Conservation (phyloP, 768 basidiomycete species). For the Gautieria morchelliformis region DNA sequence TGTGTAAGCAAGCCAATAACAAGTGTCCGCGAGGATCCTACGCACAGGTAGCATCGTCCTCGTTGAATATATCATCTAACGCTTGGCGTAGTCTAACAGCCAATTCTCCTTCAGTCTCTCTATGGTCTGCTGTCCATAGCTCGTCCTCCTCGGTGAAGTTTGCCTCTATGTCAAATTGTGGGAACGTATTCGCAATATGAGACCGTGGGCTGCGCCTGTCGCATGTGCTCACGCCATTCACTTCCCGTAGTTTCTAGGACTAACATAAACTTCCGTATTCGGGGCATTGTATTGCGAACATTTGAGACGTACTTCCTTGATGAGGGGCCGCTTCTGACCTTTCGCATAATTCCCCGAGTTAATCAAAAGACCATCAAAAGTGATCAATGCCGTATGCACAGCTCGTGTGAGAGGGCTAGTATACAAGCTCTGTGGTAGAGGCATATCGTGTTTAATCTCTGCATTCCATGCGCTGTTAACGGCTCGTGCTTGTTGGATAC, state of each 20-base stretch:
- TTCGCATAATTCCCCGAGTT: constrained; percentile 22
- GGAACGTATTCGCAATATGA: constrained; percentile 40
- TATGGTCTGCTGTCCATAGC: constrained; percentile 43
- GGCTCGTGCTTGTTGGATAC: constrained; percentile 43
- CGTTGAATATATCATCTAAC: constrained; percentile 45
- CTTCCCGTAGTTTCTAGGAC: constrained; percentile 55
- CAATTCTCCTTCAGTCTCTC: constrained; percentile 43
- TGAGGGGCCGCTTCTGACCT: constrained; percentile 12
- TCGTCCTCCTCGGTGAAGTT: constrained; percentile 55
- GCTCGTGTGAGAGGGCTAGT: constrained; percentile 58
- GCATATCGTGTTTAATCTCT: constrained; percentile 34
- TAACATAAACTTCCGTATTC: not conserved
- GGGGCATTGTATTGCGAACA: not conserved
- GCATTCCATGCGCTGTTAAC: constrained; percentile 38
- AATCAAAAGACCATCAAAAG: constrained; percentile 31
- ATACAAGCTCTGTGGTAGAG: constrained; percentile 46
- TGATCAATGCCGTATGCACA: constrained; percentile 43
- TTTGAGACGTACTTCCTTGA: constrained; percentile 44
- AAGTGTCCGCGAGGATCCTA: constrained; percentile 5
- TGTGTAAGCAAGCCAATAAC: not conserved
- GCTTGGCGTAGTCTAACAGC: constrained; percentile 39
- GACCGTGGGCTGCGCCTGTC: constrained; percentile 47
- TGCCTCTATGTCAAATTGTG: constrained; percentile 43
- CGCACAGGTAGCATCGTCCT: constrained; percentile 39
- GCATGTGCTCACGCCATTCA: constrained; percentile 59